Base-by-base conservation (phyloP, 2,329 filamentous ascomycete species). In the Ceratocystis huliohia region DNA sequence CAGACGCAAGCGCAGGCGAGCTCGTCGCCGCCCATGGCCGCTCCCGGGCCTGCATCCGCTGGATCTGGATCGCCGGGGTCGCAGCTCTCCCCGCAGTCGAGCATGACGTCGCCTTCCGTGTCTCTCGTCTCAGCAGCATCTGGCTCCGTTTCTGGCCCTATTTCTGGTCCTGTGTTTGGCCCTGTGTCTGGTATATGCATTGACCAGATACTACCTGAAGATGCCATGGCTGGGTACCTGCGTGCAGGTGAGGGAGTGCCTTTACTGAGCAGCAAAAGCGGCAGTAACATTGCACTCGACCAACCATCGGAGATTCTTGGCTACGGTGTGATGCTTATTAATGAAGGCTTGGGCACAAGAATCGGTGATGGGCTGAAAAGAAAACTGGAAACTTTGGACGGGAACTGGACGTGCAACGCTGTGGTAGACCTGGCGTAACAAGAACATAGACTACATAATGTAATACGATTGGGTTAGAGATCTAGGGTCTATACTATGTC, bases 361-460 rank as follows among this genome's bases (percentile, higher is more conserved):
- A 72, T 81, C 10, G 73, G 75, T 20, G 78, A 80, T 53, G 79
- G 79, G 15, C 77, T 81, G 63, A 74, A 73, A 65, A 74, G 78
- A 44, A 80, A 80, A 72, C 73, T 81, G 3, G 67, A 74, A 0
- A 64, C 72, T 0, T 70, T 81, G n/a, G 72, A 72, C 1, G 71
- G 67, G 2, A 75, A 76, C 69, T 80, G 79, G 79, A 73, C 69
- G n/a, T 65, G 72, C 1, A 74, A 76, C 20, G n/a, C 62, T 15
- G 13, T 41, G n/a, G 46, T 20, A 10, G 62, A 53, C 25, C 10
- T 41, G 46, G 15, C 45, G 15, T 56, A 17, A 56, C n/a, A 20
- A 56, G 46, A 33, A 15, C 28, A 15, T 48, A 37, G 20, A 63
- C 10, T 53, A 53, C 15, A 53, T 53, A 53, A 28, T 25, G 8